Evolutionary conservation across 2,329 filamentous ascomycete genomes (phyloP).

Genomic region (Aspergillus caelatus): DNA sequence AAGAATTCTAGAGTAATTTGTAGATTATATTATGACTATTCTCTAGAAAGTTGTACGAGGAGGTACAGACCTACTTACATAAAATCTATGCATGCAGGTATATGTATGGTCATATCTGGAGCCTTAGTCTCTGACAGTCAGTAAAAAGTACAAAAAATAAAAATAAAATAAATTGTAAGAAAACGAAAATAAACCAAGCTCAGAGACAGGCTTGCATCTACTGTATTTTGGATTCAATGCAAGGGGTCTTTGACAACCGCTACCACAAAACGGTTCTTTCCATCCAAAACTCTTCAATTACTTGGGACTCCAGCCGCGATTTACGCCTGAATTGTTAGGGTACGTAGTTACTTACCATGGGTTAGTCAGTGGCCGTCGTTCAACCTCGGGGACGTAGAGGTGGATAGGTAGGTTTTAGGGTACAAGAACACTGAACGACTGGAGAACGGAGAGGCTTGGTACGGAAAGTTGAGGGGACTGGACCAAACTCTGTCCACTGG

Average conservation of each 20-base stretch:
- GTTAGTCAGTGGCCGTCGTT: background rate
- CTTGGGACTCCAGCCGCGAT: constrained; percentile 10
- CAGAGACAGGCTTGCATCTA: background rate
- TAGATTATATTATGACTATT: background rate
- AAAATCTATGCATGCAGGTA: background rate
- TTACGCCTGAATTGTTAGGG: constrained; percentile 11
- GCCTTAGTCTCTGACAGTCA: background rate
- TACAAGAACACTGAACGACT: constrained; percentile 6
- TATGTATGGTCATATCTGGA: background rate
- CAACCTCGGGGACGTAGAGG: background rate
- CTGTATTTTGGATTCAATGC: background rate
- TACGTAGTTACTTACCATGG: background rate
- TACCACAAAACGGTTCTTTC: background rate
- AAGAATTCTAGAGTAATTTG: background rate
- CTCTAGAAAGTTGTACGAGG: background rate
- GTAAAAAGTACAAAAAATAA: background rate
- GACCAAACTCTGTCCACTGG: constrained; percentile 16
- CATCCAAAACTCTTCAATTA: background rate
- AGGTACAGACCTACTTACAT: background rate
- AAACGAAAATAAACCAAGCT: background rate
- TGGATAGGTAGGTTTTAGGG: constrained; percentile 13
- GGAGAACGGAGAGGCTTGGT: constrained; percentile 8
- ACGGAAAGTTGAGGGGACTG: constrained; percentile 14
- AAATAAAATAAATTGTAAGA: background rate
- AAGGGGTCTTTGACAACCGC: constrained; percentile 1